Percentiles rank a stretch among this genome's conserved stretches.
Evolutionary conservation across 208 protist genomes (phyloP).

Genomic region (Crithidia brevicula): DNA sequence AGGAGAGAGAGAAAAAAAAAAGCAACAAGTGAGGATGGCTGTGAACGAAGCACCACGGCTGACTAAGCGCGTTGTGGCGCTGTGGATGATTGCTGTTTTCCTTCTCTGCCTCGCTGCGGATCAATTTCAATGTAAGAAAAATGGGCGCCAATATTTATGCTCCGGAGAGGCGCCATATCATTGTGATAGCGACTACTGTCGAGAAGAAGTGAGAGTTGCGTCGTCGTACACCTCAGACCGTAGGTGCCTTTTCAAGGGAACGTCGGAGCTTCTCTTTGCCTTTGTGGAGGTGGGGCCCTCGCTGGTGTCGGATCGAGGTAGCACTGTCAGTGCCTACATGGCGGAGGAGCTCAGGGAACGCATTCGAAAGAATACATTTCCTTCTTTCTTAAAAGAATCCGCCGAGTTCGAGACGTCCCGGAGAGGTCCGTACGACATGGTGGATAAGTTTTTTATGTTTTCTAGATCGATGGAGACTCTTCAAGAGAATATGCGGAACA

Average conservation of each 20-base stretch:
- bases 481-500: too few relatives aligned
- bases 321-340: conserved; percentile 17
- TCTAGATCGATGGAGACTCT: too few relatives aligned
- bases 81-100: conserved; percentile 35
- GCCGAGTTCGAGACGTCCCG: too few relatives aligned
- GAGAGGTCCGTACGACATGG: too few relatives aligned
- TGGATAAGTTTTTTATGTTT: too few relatives aligned
- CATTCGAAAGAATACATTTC: not conserved
- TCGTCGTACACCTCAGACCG: not conserved
- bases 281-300: conserved; percentile 31
- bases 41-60: conserved; percentile 45
- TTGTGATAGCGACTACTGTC: conserved; percentile 7
- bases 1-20: too few relatives aligned
- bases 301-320: conserved; percentile 11
- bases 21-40: conserved; percentile 5
- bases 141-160: conserved; percentile 19
- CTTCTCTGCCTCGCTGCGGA: conserved; percentile 39
- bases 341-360: conserved; percentile 13
- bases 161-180: conserved; percentile 12
- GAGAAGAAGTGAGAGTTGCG: not conserved
- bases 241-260: conserved; percentile 11
- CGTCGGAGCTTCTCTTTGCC: conserved; percentile 6
- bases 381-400: too few relatives aligned
- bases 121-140: conserved; percentile 34
- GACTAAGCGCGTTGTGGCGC: conserved; percentile 31